phyloP scores from a whole-genome alignment of 1,139 yeast genomes.

The Saccharomyces hybrid region DNA sequence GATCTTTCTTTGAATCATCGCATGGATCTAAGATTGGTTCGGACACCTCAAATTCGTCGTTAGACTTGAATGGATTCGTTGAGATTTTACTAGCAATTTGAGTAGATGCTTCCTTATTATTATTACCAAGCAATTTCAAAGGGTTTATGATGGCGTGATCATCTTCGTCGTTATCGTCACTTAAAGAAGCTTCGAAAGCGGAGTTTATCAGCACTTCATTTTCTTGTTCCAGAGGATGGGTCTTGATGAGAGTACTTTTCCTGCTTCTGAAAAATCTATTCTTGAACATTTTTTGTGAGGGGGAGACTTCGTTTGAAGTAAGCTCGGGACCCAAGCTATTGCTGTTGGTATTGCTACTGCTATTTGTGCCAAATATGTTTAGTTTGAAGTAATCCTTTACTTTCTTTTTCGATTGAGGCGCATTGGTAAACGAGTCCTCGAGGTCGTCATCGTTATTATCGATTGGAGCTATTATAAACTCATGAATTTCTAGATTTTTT shows the following conservation, averaged over 20 bases:
- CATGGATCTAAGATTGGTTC: neutral
- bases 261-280: neutral
- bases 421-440: neutral
- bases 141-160: neutral
- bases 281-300: neutral
- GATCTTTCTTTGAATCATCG: neutral
- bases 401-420: constrained; percentile 9
- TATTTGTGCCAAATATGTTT: constrained; percentile 12
- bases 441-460: neutral
- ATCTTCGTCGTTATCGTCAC: neutral
- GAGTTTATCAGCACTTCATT: neutral
- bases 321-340: neutral
- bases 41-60: neutral
- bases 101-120: neutral
- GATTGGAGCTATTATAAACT: neutral
- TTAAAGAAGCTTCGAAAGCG: neutral
- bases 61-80: neutral
- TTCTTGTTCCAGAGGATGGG: neutral
- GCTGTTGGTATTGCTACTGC: constrained; percentile 1
- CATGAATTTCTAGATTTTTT: neutral
- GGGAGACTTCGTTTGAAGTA: neutral
- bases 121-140: neutral
- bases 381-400: constrained; percentile 18
- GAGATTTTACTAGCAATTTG: neutral
- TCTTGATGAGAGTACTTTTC: neutral